These are phyloP conservation scores for Blastobotrys indianensis DNA, from an alignment of 1,139 yeast genomes.

Conservation along the genomic window DNA sequence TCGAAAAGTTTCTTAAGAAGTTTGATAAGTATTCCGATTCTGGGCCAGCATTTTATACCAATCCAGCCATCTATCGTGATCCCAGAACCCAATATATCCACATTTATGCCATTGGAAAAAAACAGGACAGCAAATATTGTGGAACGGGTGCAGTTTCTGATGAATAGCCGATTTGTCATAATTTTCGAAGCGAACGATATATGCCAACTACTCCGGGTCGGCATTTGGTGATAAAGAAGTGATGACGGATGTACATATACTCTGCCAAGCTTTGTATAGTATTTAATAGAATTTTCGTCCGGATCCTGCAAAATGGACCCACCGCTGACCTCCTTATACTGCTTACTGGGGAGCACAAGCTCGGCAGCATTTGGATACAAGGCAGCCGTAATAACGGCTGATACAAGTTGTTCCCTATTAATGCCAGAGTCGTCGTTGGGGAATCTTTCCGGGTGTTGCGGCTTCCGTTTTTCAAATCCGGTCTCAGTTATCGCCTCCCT, in stretches of 20 bases:
- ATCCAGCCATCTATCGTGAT: constrained; percentile 64
- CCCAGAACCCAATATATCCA: constrained; percentile 52
- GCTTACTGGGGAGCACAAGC: constrained; percentile 76
- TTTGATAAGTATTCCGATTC: constrained; percentile 80
- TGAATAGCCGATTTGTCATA: constrained; percentile 60
- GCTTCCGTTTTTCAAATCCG: constrained; percentile 50
- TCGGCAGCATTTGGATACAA: constrained; percentile 78
- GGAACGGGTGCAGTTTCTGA: constrained; percentile 76
- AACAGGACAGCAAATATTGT: constrained; percentile 62
- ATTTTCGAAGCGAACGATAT: constrained; percentile 33
- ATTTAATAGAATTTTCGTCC: constrained; percentile 66
- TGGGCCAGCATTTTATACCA: constrained; percentile 86
- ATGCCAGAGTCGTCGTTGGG: not conserved
- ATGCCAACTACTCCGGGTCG: constrained; percentile 30
- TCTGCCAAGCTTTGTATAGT: constrained; percentile 40
- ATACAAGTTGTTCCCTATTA: constrained; percentile 38
- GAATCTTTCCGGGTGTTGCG: not conserved
- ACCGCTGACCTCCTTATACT: constrained; percentile 58
- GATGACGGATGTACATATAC: constrained; percentile 86
- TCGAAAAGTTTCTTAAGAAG: constrained; percentile 63
- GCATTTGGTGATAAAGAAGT: constrained; percentile 46
- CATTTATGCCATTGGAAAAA: constrained; percentile 72
- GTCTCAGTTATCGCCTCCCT: constrained; percentile 62
- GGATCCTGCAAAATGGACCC: constrained; percentile 85
- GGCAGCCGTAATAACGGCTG: constrained; percentile 72